Conservation (phyloP, 305 asterid genomes). For the Fraxinus sp. region DNA sequence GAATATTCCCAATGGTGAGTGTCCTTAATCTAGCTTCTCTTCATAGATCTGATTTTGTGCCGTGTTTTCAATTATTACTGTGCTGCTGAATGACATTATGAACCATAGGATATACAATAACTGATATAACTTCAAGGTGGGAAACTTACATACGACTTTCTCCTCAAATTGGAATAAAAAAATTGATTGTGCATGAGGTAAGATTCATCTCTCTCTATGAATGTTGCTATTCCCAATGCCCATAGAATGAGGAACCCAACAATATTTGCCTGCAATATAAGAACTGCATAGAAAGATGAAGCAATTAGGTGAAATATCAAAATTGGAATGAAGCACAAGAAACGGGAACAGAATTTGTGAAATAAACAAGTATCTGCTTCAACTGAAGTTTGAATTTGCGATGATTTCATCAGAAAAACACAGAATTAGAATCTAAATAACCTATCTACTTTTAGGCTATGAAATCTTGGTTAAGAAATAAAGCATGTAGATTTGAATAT, state of each 20-base stretch:
- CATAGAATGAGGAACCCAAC: neutral
- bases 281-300: constrained; percentile 9
- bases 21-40: constrained; percentile 11
- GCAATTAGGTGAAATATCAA: constrained; percentile 2
- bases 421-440: neutral
- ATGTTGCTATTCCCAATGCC: neutral
- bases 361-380: neutral
- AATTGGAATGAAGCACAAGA: constrained; percentile 9
- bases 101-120: neutral
- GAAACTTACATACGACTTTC: constrained; percentile 8
- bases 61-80: neutral
- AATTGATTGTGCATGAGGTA: constrained; percentile 10
- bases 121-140: constrained; percentile 13
- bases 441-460: neutral
- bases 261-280: constrained; percentile 4
- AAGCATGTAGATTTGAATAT: neutral
- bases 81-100: neutral
- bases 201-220: neutral
- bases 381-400: neutral
- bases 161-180: neutral
- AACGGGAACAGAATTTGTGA: neutral
- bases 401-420: neutral
- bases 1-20: constrained; percentile 33
- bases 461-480: neutral
- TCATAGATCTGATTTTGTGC: neutral